Evolutionary conservation across 768 basidiomycete species (phyloP).

Genomic region (Boletus pseudo-olivaceus): DNA sequence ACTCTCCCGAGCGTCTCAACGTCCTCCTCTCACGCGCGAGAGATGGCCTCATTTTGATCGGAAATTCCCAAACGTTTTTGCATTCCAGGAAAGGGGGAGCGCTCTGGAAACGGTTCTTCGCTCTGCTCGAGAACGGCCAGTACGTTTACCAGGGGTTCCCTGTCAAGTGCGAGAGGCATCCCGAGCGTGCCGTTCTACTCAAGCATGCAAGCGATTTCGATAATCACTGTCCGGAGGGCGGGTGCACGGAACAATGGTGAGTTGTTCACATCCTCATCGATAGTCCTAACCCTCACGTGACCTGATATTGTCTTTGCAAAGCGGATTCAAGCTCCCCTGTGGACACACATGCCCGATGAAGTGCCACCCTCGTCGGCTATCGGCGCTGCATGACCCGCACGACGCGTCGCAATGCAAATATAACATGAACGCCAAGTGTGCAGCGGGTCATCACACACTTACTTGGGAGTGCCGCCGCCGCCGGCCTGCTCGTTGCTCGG

Average conservation of each 20-base stretch:
- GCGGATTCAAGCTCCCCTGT: slow-evolving; percentile 11
- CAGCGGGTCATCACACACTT: slow-evolving; percentile 39
- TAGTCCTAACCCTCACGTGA: neutral
- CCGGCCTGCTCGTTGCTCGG: slow-evolving; percentile 35
- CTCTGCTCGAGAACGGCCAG: slow-evolving; percentile 7
- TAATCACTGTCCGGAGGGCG: slow-evolving; percentile 53
- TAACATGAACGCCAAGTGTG: slow-evolving; percentile 37
- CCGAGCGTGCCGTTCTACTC: slow-evolving; percentile 38
- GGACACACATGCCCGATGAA: slow-evolving; percentile 53
- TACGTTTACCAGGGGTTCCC: slow-evolving; percentile 41
- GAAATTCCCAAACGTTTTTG: slow-evolving; percentile 58
- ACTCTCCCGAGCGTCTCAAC: slow-evolving; percentile 62
- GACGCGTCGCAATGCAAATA: slow-evolving; percentile 39
- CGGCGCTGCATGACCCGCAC: slow-evolving; percentile 24
- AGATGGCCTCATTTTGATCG: slow-evolving; percentile 61
- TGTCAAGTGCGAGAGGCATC: slow-evolving; percentile 52
- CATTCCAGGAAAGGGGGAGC: slow-evolving; percentile 12
- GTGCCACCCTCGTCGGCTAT: slow-evolving; percentile 53
- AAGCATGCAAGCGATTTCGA: slow-evolving; percentile 48
- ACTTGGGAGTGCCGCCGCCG: slow-evolving; percentile 41
- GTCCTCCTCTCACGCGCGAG: slow-evolving; percentile 68
- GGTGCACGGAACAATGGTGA: slow-evolving; percentile 58
- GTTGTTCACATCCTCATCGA: neutral
- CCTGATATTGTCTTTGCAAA: neutral
- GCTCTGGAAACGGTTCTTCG: slow-evolving; percentile 15